Evolutionary conservation across 2,329 filamentous ascomycete genomes (phyloP), one percentile per base, ranked within the genome.

Genomic region (Phaeomoniella chlamydospora): DNA sequence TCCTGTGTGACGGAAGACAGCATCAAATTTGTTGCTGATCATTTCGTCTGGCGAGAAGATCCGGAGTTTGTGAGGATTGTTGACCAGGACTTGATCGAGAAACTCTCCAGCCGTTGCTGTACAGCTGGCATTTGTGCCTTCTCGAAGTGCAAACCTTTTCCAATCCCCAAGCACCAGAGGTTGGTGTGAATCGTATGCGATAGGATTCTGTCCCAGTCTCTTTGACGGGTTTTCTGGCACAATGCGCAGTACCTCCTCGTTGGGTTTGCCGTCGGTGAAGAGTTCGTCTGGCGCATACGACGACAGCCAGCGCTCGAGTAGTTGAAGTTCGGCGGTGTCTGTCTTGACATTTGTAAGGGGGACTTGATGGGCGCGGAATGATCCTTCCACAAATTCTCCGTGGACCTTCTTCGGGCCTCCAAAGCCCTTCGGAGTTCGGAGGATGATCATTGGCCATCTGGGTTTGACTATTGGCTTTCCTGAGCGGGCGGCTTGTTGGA

Each of bases 401-500:
- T 76, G 66, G 0, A 78, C 58, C 44, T 68, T 58, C 44, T 77
- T 74, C 0, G 74, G 74, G 2, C 71, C 74, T 2, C 67, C 67
- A 74, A 73, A 79, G 4, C 75, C 75, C 55, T 79, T 79, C 1
- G 75, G 73, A 0, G 74, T 78, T 14, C 70, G 61, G 44, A 79
- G 51, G 17, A 78, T 67, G 17, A 79, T 55, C 49, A 79, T 68
- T 1, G 74, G 75, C 74, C 74, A 80, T 37, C 72, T 57, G 0
- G 74, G 74, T 52, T 78, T 79, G 33, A 62, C 51, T 5, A 77
- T 71, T 0, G 74, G 68, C 4, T 72, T 64, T 1, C 67, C 72
- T 3, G 59, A 62, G 10, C 74, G 62, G 9, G 74, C 74, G 2
- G 70, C 69, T 12, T 64, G 56, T 45, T 79, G 74, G n/a, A 78